Evolutionary conservation across 2,329 filamentous ascomycete species (phyloP), one percentile per base, ranked within the genome.

Genomic region (Pestalotiopsis sp.): DNA sequence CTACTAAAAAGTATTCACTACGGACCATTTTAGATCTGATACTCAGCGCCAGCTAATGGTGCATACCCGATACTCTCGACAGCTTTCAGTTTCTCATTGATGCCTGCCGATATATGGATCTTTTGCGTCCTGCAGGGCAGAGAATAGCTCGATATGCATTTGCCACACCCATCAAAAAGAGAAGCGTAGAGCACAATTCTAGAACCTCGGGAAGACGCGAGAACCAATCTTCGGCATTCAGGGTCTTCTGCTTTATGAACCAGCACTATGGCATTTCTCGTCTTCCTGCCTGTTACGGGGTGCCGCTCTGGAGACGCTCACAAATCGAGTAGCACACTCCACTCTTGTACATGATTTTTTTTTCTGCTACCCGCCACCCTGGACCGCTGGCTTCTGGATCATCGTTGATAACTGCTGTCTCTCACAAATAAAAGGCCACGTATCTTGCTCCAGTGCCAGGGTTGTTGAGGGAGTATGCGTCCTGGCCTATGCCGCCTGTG

Each of bases 271-370:
- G 17, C 14, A n/a, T n/a, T 52, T 31, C 27, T 31, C 27, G 4
- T 52, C 27, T 62, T 62, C 59, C 59, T 62, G 59, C 59, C 59
- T 62, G 17, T 62, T 62, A 41, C 23, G 59, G 27, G 59, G n/a
- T 62, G 59, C 14, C 59, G 59, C 27, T 7, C 17, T 41, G 27
- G 59, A 31, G 14, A 62, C 59, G 27, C 13, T 14, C 59, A 62
- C 23, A 62, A 62, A 23, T 23, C 27, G 27, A 20, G 59, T 23
- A 59, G 57, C 25, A 31, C 14, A 20, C 59, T 41, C 59, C 59
- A 62, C 36, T 62, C 36, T 41, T 39, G 36, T 62, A 41, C 59
- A 41, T 41, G 27, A 38, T 62, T 31, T 31, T 14, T 27, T 31
- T 14, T 12, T 3, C 11, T 13, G 11, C 11, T 23, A 23, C 57